Evolutionary conservation across 1,284 basidiomycete species (phyloP), one percentile per base, ranked within the genome.

Genomic region (Phenoliferia sp.): DNA sequence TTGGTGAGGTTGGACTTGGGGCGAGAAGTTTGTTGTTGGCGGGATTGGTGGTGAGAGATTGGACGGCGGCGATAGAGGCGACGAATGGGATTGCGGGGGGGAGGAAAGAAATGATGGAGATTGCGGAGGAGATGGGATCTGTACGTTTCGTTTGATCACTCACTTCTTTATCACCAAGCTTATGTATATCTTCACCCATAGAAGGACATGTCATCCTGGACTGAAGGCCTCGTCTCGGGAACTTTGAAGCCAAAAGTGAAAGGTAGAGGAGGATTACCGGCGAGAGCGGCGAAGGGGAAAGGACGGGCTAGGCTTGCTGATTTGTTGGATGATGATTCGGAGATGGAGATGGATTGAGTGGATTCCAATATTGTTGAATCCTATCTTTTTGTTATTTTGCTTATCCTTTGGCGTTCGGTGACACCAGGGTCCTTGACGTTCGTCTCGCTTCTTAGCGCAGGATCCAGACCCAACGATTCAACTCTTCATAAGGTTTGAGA

Each of bases 1-100:
- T n/a, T 15, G 71, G 71, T 10, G 64, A 68, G 56, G 67, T 62
- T 9, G 71, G 71, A 3, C 32, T 63, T 26, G 32, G 36, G 10
- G 63, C 69, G 48, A n/a, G 70, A 26, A 32, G 39, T 17, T 39
- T 72, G 58, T 33, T 64, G 31, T 44, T 68, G 22, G 66, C 35
- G 1, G 71, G 69, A 3, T 22, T 69, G 50, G 50, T 48, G 22
- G 48, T 52, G 5, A 52, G 19, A 26, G 48, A 52, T 6, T 52
- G 48, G 48, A 52, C 48, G 48, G 7, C 48, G 22, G 17, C 7
- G 48, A 52, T 52, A 22, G 22, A 52, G 48, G 48, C 48, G 7
- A 22, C 19, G 9, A 52, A 52, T 26, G 48, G 48, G 22, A 19
- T 52, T 26, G 19, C 6, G 7, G 48, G 48, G 5, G 48, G 48